phyloP scores from a whole-genome alignment of 1,284 basidiomycete species.

The Neotropicomus parvogracilis region DNA sequence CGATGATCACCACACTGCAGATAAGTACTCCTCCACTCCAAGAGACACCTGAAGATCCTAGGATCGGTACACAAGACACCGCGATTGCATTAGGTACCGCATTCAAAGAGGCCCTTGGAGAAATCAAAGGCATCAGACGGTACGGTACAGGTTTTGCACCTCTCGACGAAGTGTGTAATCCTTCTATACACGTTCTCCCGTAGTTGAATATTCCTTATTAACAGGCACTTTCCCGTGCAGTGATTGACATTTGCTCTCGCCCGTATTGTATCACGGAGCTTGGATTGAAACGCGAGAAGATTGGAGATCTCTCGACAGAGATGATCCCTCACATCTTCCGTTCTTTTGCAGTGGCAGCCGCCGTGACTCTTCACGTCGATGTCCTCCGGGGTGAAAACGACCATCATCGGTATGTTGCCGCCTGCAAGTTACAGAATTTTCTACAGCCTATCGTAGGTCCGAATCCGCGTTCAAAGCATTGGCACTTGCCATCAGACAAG shows the following conservation, averaged over 20 bases:
- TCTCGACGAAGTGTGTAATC: conserved; percentile 79
- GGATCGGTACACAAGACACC: conserved; percentile 69
- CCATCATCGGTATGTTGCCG: conserved; percentile 79
- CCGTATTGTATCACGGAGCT: conserved; percentile 94
- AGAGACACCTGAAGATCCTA: conserved; percentile 14
- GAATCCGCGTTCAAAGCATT: conserved; percentile 98
- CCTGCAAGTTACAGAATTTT: neutral
- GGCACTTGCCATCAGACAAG: conserved; percentile 92
- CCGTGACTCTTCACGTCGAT: conserved; percentile 92
- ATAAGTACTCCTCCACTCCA: conserved; percentile 49
- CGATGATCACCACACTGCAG: conserved; percentile 99
- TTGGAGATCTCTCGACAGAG: conserved; percentile 94
- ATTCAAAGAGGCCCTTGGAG: conserved; percentile 94
- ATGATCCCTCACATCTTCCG: conserved; percentile 97
- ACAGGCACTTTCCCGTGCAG: conserved; percentile 89
- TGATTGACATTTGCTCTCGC: conserved; percentile 96
- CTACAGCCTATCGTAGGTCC: conserved; percentile 49
- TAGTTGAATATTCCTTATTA: conserved; percentile 1
- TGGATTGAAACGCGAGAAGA: conserved; percentile 90
- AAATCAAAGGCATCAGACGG: conserved; percentile 90
- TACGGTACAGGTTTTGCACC: conserved; percentile 98
- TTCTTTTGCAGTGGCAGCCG: conserved; percentile 88
- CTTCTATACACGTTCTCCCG: conserved; percentile 5
- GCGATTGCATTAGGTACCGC: conserved; percentile 91
- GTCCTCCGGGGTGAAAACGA: conserved; percentile 94